These are phyloP conservation scores for Penicillium sclerotigenum DNA, from an alignment of 2,329 filamentous ascomycete species.

Conservation along the genomic window DNA sequence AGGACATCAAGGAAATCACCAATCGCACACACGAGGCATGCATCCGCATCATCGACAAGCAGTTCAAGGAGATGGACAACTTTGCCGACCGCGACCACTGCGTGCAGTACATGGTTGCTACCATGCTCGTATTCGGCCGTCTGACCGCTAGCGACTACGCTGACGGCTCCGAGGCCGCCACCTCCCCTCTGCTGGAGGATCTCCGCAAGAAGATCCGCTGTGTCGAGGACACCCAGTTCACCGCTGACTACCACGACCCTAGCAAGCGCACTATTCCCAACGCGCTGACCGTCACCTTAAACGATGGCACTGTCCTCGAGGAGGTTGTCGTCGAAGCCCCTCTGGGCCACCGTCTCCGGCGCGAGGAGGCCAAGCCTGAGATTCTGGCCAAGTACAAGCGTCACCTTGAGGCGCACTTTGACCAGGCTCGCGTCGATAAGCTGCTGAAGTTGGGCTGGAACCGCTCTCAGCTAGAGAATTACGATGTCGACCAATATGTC, in stretches of 20 bases:
- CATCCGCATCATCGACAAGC: slow-evolving; percentile 99
- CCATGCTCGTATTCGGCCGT: slow-evolving; percentile 93
- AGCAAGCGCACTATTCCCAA: slow-evolving; percentile 94
- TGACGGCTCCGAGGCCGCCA: slow-evolving; percentile 88
- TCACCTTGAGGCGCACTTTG: slow-evolving; percentile 81
- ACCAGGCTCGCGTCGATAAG: slow-evolving; percentile 72
- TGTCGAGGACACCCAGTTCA: slow-evolving; percentile 94
- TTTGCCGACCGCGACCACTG: slow-evolving; percentile 99
- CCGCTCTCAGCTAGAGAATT: slow-evolving; percentile 69
- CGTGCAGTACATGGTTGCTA: slow-evolving; percentile 97
- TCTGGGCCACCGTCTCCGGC: slow-evolving; percentile 82
- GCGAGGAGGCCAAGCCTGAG: slow-evolving; percentile 96
- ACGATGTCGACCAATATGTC: slow-evolving; percentile 89
- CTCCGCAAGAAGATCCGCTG: slow-evolving; percentile 92
- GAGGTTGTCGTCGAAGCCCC: slow-evolving; percentile 93
- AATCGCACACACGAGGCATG: slow-evolving; percentile 98
- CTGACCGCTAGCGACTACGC: slow-evolving; percentile 91
- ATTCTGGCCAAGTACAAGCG: slow-evolving; percentile 94
- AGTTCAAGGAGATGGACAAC: slow-evolving; percentile 99
- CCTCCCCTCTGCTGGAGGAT: slow-evolving; percentile 81
- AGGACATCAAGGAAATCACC: slow-evolving; percentile 87
- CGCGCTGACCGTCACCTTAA: slow-evolving; percentile 88
- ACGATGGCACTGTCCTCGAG: slow-evolving; percentile 86
- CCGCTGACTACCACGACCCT: slow-evolving; percentile 91
- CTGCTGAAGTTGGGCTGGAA: slow-evolving; percentile 78